phyloP scores from a whole-genome alignment of 2,329 filamentous ascomycete genomes.

The Penicillium sp. region DNA sequence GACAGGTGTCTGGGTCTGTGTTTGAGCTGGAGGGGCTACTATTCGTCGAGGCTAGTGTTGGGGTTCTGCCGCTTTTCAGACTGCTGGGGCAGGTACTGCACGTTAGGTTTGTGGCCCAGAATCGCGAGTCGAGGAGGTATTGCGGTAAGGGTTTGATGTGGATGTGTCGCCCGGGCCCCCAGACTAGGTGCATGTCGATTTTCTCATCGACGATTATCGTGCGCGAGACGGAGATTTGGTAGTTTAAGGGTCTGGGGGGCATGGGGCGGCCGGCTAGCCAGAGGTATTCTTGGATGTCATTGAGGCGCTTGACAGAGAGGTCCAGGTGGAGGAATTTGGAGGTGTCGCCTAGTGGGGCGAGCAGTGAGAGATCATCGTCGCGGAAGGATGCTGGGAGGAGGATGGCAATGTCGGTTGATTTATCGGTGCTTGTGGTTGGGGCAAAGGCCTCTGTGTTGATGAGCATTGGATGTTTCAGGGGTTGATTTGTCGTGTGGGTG shows the following conservation, averaged over 20 bases:
- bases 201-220: constrained; percentile 42
- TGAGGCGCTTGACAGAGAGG: constrained; percentile 5
- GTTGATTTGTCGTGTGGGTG: neutral
- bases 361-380: neutral
- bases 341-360: neutral
- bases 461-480: neutral
- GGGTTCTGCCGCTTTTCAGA: neutral
- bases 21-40: neutral
- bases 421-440: neutral
- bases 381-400: constrained; percentile 2
- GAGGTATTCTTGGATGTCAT: constrained; percentile 1
- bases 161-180: constrained; percentile 30
- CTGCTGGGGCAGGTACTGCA: neutral
- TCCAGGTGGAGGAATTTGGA: neutral
- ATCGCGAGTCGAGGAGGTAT: constrained; percentile 21
- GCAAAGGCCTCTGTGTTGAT: neutral
- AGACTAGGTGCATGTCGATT: constrained; percentile 44
- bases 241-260: constrained; percentile 31
- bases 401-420: neutral
- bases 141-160: constrained; percentile 45
- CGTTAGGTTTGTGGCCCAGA: constrained; percentile 9
- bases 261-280: constrained; percentile 11
- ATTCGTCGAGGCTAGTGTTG: neutral
- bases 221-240: constrained; percentile 39
- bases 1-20: neutral